Evolutionary conservation across 805 yeast species (phyloP), one percentile per base, ranked within the genome.

Genomic region (Saitoella complicata): DNA sequence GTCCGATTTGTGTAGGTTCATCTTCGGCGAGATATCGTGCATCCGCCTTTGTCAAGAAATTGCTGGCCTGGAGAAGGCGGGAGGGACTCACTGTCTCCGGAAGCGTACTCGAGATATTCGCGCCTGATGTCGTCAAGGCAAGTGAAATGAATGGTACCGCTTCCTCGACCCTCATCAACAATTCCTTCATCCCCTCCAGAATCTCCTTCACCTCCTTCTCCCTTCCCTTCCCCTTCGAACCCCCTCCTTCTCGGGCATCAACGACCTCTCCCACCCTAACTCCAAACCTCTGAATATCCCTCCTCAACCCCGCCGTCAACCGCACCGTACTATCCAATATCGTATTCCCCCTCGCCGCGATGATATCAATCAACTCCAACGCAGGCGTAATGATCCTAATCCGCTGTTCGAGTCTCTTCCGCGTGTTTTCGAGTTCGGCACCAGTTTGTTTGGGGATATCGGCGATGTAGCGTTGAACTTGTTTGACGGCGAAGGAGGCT

Each of bases 81-180:
- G 80, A 79, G 1, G 84, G 84, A 0, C 84, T 78, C 4, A 78
- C 68, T 21, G 66, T 62, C 31, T 67, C 66, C 6, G 76, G 69
- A 45, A 75, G 56, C 1, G 71, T 59, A 0, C 73, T 68, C 37
- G 67, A 66, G 42, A 78, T 55, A 46, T 70, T 75, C 3, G 79
- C 78, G 0, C 87, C 87, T 7, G 80, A 73, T 1, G 87, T 78
- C 1, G 77, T 70, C 39, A 81, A 57, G 0, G 87, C 73, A 5
- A 81, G 61, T 46, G 75, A 76, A 10, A 82, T 67, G 32, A 79
- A 64, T 1, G 91, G 91, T 31, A 81, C 73, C 0, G 79, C 50
- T 12, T 76, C 80, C 48, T 80, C 82, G 21, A 81, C 76, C 41
- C 76, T 65, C 0, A 52, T 53, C 29, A 77, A 51, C 30, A 80